Evolutionary conservation across 2,329 filamentous ascomycete genomes (phyloP).

Genomic region (Sporothrix curviconia): DNA sequence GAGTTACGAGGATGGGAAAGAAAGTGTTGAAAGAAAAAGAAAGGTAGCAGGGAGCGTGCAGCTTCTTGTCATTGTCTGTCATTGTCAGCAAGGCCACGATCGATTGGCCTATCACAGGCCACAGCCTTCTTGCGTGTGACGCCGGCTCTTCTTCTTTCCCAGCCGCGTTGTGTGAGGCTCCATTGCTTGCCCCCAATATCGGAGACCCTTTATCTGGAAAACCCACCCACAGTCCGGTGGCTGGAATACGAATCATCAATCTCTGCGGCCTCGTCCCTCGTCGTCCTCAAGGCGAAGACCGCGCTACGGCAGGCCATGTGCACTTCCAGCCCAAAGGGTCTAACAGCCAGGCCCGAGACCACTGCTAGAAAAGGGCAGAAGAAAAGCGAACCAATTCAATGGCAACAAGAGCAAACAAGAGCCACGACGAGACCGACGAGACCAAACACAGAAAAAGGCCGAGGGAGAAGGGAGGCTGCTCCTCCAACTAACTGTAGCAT

Average conservation of each 20-base stretch:
- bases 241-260: constrained; percentile 5
- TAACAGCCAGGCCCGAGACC: neutral
- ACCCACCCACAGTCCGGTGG: constrained; percentile 8
- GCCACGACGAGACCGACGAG: neutral
- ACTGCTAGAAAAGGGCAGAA: neutral
- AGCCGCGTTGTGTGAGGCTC: constrained; percentile 9
- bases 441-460: neutral
- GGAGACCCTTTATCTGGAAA: neutral
- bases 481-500: neutral
- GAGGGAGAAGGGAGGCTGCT: neutral
- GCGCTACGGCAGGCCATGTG: neutral
- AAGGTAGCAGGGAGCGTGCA: neutral
- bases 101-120: neutral
- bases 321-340: neutral
- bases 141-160: neutral
- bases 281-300: neutral
- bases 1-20: no score
- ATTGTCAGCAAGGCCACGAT: neutral
- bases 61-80: no score
- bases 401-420: neutral
- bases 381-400: neutral
- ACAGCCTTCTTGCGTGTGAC: neutral
- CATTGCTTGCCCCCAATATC: neutral
- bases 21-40: neutral
- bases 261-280: neutral